These are phyloP conservation scores for Litchi chinensis DNA, from an alignment of 345 rosid genomes.

Conservation along the genomic window DNA sequence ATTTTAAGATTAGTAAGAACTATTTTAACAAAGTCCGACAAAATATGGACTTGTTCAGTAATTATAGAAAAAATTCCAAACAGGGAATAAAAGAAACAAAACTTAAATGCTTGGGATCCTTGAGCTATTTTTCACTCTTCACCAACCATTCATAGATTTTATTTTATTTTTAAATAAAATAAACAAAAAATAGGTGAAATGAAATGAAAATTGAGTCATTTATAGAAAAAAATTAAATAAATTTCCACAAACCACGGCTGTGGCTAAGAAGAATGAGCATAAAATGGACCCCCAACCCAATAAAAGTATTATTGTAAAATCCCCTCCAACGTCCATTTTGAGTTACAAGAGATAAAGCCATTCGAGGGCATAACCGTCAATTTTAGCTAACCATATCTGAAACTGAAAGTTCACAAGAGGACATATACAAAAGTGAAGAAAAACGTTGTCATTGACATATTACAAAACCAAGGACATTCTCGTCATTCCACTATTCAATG, in stretches of 20 bases:
- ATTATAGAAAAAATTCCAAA: too few relatives aligned
- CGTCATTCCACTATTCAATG: constrained; percentile 18
- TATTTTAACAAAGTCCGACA: too few relatives aligned
- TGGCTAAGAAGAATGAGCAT: background rate
- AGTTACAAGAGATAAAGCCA: background rate
- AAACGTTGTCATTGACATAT: background rate
- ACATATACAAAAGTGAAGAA: background rate
- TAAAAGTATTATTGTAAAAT: background rate
- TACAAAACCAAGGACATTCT: background rate
- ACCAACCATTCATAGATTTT: constrained; percentile 10
- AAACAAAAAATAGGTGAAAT: background rate
- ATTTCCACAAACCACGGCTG: background rate
- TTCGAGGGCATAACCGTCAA: background rate
- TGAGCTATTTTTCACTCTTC: background rate
- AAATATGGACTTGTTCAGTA: too few relatives aligned
- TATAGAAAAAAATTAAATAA: background rate
- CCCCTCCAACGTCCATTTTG: background rate
- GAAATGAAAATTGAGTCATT: background rate
- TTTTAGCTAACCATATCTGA: background rate
- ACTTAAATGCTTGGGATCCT: background rate
- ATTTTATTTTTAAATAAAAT: background rate
- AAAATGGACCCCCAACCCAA: constrained; percentile 9
- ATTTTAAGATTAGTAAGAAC: too few relatives aligned
- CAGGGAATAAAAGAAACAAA: background rate
- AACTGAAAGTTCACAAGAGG: background rate